Evolutionary conservation across 345 rosid genomes (phyloP), one percentile per base, ranked within the genome.

Genomic region (Nasturtium officinale): DNA sequence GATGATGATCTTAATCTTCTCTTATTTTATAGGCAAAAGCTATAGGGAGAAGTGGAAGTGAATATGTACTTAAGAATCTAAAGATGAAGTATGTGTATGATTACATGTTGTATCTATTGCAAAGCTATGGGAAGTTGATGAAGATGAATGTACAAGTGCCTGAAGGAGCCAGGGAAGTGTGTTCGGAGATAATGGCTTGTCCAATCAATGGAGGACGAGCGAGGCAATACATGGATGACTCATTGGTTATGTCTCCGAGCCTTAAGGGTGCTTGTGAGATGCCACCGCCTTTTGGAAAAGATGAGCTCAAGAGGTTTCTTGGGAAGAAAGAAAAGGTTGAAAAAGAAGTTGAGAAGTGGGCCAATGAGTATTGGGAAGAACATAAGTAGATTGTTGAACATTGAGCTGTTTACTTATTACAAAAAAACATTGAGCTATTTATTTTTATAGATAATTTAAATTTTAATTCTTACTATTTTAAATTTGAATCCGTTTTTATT

Each of bases 111-210:
- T 79, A 83, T 74, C 8, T 82, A 5, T 56, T 87, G 20, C 83
- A 66, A 8, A 78, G 78, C 70, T 80, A 80, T 7, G 83, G 82
- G 15, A 85, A 83, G 72, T 81, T 83, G 6, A 46, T 83, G 69
- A 81, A 56, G 55, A 79, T 60, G 70, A 69, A 84, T 61, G 81
- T 83, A 18, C 54, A 33, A 3, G 71, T 81, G 11, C 84, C 87
- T 2, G 67, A 77, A 8, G 74, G 65, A 13, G 87, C 88, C 3
- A 71, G 29, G 1, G 86, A 82, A 70, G 30, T 81, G 17, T 83
- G 90, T 64, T 3, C 88, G 2, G 88, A 87, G 78, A 72, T 73
- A 46, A 78, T 83, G 85, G 78, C 81, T 2, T 83, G 87, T 50
- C 65, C 84, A 0, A 57, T 46, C 28, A 58, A 63, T 9, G 82